Base-by-base conservation (phyloP, 2,329 filamentous ascomycete species). In the Parastagonospora avenae region DNA sequence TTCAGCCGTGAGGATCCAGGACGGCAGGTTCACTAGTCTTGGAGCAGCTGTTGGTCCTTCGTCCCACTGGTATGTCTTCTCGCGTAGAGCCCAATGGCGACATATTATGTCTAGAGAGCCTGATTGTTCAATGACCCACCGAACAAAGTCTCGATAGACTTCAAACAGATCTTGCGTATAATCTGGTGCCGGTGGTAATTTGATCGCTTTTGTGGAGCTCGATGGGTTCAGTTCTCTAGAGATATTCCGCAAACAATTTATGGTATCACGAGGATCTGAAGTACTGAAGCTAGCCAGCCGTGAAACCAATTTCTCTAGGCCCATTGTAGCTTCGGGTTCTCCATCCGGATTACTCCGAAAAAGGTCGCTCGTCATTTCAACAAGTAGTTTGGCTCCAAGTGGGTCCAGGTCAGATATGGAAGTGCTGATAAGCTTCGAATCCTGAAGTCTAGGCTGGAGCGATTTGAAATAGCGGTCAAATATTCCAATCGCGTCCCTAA, bases 191-290 rank as follows among this genome's bases (percentile, higher is more conserved):
- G 52, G 52, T 12, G 37, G 19, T 11, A 15, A n/a, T n/a, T n/a
- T n/a, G n/a, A n/a, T n/a, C n/a, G n/a, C n/a, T n/a, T n/a, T n/a
- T n/a, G n/a, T n/a, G n/a, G n/a, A n/a, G n/a, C 12, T 28, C 19
- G 24, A 14, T 12, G n/a, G n/a, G 12, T 12, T 19, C 24, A 19
- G 14, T 29, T 45, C 42, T 2, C 12, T 45, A 4, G 62, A 50
- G n/a, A 68, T 55, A 37, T 55, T 57, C 2, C 56, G 42, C 1
- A 68, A 44, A 14, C 53, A 50, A 52, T 57, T 56, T 12, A 68
- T 58, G 2, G 55, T 62, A 49, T 68, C 63, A 28, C 58, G 50
- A 2, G 63, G 65, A 36, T 68, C 61, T 4, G 62, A 46, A 1
- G 55, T 42, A 9, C 64, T 53, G 36, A 66, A 68, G 1, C 46